phyloP scores from a whole-genome alignment of 495 filamentous ascomycete genomes.

The Elaphomyces granulatus region DNA sequence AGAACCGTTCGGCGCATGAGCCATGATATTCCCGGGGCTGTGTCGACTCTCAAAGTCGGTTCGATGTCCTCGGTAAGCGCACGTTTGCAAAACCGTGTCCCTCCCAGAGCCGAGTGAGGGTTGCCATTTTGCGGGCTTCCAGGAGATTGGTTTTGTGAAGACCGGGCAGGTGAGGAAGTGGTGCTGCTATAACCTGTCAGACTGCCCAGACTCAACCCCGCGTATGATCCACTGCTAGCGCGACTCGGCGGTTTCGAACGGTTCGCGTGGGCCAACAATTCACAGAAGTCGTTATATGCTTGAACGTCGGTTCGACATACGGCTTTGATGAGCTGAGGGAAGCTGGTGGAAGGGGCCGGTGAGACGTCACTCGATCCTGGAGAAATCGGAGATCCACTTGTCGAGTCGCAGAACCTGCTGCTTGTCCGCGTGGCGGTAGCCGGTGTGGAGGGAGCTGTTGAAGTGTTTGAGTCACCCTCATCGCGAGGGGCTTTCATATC shows the following conservation, averaged over 20 bases:
- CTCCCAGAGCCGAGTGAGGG: slow-evolving; percentile 49
- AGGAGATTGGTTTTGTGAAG: slow-evolving; percentile 24
- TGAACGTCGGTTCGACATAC: slow-evolving; percentile 69
- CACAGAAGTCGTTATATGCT: slow-evolving; percentile 72
- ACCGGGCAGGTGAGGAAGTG: slow-evolving; percentile 30
- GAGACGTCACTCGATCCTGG: slow-evolving; percentile 41
- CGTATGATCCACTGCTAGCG: slow-evolving; percentile 54
- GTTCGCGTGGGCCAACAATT: slow-evolving; percentile 55
- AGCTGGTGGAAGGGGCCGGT: slow-evolving; percentile 72
- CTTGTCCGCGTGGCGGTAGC: slow-evolving; percentile 23
- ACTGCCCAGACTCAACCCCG: slow-evolving; percentile 45
- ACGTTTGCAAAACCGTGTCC: slow-evolving; percentile 88
- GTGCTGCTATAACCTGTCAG: slow-evolving; percentile 37
- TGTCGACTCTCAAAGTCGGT: slow-evolving; percentile 78
- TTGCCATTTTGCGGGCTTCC: slow-evolving; percentile 17
- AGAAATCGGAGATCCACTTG: slow-evolving; percentile 30
- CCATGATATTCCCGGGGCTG: slow-evolving; percentile 84
- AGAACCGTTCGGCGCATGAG: slow-evolving; percentile 72
- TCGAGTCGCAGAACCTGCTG: slow-evolving; percentile 28
- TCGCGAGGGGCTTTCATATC: slow-evolving; percentile 63
- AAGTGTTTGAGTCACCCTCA: slow-evolving; percentile 43
- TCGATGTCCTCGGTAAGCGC: slow-evolving; percentile 81
- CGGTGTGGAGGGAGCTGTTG: slow-evolving; percentile 55
- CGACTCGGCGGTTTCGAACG: slow-evolving; percentile 44
- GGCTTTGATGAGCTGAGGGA: slow-evolving; percentile 66